Conservation (phyloP, 257 asterid genomes). For the Orobanche coerulescens region DNA sequence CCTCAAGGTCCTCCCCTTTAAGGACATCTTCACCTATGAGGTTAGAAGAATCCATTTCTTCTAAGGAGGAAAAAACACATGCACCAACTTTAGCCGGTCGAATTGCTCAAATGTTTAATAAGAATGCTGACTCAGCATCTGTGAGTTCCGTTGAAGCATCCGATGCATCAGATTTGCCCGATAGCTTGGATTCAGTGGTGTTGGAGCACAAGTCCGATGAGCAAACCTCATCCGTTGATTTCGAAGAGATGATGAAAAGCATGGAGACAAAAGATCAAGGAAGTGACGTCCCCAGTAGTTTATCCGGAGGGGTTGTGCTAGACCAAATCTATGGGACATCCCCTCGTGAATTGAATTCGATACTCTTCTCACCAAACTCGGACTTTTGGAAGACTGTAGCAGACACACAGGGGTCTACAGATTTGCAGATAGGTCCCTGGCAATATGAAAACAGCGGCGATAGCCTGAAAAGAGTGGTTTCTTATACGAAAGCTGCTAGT, state of each 20-base stretch:
- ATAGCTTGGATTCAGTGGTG: slow-evolving; percentile 30
- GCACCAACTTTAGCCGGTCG: slow-evolving; percentile 67
- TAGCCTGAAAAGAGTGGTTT: slow-evolving; percentile 49
- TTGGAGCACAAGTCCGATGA: slow-evolving; percentile 43
- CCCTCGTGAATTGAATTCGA: slow-evolving; percentile 59
- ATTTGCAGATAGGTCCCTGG: slow-evolving; percentile 73
- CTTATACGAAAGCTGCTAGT: slow-evolving; percentile 72
- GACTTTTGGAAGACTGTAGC: slow-evolving; percentile 43
- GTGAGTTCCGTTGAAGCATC: slow-evolving; percentile 33
- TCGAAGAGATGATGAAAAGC: slow-evolving; percentile 58
- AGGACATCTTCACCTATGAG: slow-evolving; percentile 57
- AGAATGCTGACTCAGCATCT: slow-evolving; percentile 49
- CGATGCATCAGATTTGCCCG: slow-evolving; percentile 47
- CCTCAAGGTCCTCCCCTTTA: slow-evolving; percentile 41
- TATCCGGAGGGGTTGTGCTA: slow-evolving; percentile 71
- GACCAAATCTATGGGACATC: slow-evolving; percentile 58
- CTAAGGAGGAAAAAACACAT: slow-evolving; percentile 52
- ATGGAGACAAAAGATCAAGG: slow-evolving; percentile 62
- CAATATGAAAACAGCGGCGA: slow-evolving; percentile 57
- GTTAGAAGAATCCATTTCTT: slow-evolving; percentile 45
- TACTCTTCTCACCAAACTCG: slow-evolving; percentile 75
- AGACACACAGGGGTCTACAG: slow-evolving; percentile 69
- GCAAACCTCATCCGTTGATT: slow-evolving; percentile 40
- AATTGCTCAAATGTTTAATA: slow-evolving; percentile 77
- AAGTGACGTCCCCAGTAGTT: slow-evolving; percentile 53